Percentiles rank a stretch among this genome's conserved stretches.
Evolutionary conservation across 2,329 filamentous ascomycete genomes (phyloP).

Genomic region (Boeremia exigua): DNA sequence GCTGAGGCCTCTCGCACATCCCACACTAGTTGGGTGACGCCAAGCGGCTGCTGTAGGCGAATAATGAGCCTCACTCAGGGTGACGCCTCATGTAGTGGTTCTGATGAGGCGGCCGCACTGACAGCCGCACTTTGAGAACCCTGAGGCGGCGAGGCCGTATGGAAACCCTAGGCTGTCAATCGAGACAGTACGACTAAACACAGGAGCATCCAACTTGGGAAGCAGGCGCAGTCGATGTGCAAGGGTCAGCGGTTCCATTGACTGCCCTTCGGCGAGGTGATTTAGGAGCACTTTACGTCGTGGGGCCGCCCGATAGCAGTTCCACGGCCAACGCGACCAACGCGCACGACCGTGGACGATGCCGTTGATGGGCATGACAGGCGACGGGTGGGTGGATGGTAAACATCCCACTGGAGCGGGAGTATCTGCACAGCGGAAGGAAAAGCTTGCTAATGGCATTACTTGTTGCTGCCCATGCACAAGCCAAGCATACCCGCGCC

Average conservation of each 20-base stretch:
- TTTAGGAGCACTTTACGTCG: conserved; percentile 1
- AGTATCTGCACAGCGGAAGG: conserved; percentile 7
- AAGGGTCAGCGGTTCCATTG: conserved; percentile 13
- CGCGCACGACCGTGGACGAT: not conserved
- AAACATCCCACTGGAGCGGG: conserved; percentile 18
- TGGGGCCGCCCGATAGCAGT: not conserved
- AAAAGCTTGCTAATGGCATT: conserved; percentile 18
- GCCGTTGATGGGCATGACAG: not conserved
- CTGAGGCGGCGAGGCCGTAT: conserved; percentile 25
- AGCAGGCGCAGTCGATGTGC: conserved; percentile 10
- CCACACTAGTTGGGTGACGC: conserved; percentile 17
- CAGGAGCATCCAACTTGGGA: conserved; percentile 6
- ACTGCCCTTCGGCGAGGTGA: conserved; percentile 15
- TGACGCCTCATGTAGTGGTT: conserved; percentile 23
- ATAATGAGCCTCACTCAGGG: conserved; percentile 24
- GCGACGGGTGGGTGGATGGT: not conserved
- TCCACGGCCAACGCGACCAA: not conserved
- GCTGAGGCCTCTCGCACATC: conserved; percentile 17
- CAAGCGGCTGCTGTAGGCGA: conserved; percentile 16
- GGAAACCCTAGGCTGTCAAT: conserved; percentile 30
- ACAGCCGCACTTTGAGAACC: conserved; percentile 7
- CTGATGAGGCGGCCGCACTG: conserved; percentile 21
- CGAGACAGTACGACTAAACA: conserved; percentile 10
- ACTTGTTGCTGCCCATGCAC: conserved; percentile 14
- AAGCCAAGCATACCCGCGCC: conserved; percentile 16